Percentiles rank a stretch among this genome's conserved stretches.
Evolutionary conservation across 257 asterid genomes (phyloP).

Genomic region (Capsicum pubescens): DNA sequence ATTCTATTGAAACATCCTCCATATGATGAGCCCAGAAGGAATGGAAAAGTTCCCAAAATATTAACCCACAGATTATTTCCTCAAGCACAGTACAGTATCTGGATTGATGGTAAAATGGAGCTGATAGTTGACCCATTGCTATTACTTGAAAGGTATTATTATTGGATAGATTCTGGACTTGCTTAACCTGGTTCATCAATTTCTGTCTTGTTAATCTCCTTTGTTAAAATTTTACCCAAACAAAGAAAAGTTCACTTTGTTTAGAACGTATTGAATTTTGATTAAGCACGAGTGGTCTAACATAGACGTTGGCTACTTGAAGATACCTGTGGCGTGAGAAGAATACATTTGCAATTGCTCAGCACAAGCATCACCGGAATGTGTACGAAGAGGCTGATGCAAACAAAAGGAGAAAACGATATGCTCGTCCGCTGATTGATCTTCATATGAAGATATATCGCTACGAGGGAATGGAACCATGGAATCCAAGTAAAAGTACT

Average conservation of each 20-base stretch:
- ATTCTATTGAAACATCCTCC: constrained; percentile 85
- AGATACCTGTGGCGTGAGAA: constrained; percentile 94
- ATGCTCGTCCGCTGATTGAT: constrained; percentile 96
- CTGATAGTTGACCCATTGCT: constrained; percentile 94
- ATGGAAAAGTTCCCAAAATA: constrained; percentile 98
- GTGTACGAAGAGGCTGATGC: constrained; percentile 93
- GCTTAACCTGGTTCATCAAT: background rate
- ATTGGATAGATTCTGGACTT: background rate
- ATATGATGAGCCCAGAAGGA: constrained; percentile 97
- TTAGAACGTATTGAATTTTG: constrained; percentile 12
- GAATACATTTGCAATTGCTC: constrained; percentile 94
- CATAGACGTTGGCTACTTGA: constrained; percentile 33
- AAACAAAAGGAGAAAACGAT: constrained; percentile 90
- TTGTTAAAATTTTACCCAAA: constrained; percentile 3
- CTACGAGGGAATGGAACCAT: constrained; percentile 87
- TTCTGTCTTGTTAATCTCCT: constrained; percentile 17
- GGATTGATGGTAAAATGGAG: constrained; percentile 99
- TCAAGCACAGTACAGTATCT: constrained; percentile 88
- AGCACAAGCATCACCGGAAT: constrained; percentile 81
- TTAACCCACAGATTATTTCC: constrained; percentile 94
- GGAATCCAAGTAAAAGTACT: constrained; percentile 66
- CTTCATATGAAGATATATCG: constrained; percentile 85
- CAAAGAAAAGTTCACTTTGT: background rate
- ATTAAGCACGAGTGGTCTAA: constrained; percentile 25
- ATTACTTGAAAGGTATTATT: constrained; percentile 79